A percentile compares a stretch with the other conserved stretches of the same genome.
phyloP scores from a whole-genome alignment of 1,284 basidiomycete species.

The Tetrapyrgos nigripes region DNA sequence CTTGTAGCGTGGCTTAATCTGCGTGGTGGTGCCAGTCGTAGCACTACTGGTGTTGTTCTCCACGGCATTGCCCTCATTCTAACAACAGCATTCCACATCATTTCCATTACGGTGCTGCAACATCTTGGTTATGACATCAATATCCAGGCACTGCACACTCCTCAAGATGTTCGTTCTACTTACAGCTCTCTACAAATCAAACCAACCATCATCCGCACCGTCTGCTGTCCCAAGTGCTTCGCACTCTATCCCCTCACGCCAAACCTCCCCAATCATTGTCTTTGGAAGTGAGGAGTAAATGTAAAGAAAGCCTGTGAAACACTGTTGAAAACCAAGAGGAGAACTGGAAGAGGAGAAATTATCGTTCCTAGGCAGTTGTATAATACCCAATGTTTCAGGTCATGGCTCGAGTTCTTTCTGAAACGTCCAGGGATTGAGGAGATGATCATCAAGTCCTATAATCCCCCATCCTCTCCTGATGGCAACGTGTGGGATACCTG shows the following conservation, averaged over 20 bases:
- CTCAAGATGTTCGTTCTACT: slow-evolving; percentile 23
- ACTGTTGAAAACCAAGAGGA: slow-evolving; percentile 22
- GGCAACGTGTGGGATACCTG: no score
- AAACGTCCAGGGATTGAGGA: slow-evolving; percentile 33
- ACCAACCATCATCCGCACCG: slow-evolving; percentile 27
- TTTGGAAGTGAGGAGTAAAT: slow-evolving; percentile 17
- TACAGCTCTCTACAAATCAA: slow-evolving; percentile 20
- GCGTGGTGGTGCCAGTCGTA: slow-evolving; percentile 1
- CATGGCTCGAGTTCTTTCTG: slow-evolving; percentile 38
- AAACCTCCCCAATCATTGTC: slow-evolving; percentile 17
- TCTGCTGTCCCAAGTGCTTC: slow-evolving; percentile 36
- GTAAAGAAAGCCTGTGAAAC: slow-evolving; percentile 25
- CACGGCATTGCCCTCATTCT: slow-evolving; percentile 1
- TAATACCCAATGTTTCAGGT: slow-evolving; percentile 33
- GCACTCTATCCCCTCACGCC: slow-evolving; percentile 17
- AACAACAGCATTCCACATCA: not conserved
- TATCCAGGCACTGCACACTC: not conserved
- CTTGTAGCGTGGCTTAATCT: slow-evolving; percentile 3
- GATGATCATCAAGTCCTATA: no score
- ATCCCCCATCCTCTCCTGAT: no score
- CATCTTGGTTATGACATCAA: not conserved
- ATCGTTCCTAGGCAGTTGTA: slow-evolving; percentile 31
- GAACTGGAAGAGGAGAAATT: slow-evolving; percentile 21
- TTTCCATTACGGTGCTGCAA: slow-evolving; percentile 2
- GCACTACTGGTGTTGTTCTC: not conserved